Conservation (phyloP, 805 yeast species). For the Candida piceae region DNA sequence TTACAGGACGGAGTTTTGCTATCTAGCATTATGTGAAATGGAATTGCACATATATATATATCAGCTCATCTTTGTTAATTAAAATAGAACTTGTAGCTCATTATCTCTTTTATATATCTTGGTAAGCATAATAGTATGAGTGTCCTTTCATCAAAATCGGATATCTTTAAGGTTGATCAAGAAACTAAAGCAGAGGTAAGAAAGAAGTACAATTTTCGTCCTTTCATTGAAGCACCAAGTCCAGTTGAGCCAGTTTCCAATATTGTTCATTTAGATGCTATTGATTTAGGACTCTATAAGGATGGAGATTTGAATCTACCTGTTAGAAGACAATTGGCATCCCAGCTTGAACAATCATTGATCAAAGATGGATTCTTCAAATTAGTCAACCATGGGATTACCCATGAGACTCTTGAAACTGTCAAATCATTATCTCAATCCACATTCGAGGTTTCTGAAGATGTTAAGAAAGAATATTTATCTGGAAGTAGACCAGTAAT, state of each 20-base stretch:
- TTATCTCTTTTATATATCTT: too few species aligned
- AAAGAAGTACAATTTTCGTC: constrained; percentile 26
- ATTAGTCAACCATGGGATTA: constrained; percentile 37
- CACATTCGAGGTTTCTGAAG: constrained; percentile 36
- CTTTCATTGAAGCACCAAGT: constrained; percentile 24
- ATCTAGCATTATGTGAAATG: too few species aligned
- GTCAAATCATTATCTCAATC: constrained; percentile 38
- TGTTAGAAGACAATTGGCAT: constrained; percentile 31
- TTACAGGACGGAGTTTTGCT: too few species aligned
- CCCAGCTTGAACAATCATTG: constrained; percentile 34
- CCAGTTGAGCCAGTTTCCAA: constrained; percentile 14
- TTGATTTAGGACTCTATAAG: constrained; percentile 33
- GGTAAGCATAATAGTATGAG: too few species aligned
- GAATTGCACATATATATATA: too few species aligned
- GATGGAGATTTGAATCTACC: constrained; percentile 34
- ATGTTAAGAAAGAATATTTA: constrained; percentile 32
- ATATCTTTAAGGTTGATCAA: too few species aligned
- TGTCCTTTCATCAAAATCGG: too few species aligned
- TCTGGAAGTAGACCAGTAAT: constrained; percentile 32
- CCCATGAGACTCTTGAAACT: constrained; percentile 28
- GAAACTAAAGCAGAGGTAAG: constrained; percentile 11
- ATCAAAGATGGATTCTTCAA: constrained; percentile 42
- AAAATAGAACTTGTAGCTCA: too few species aligned
- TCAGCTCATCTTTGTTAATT: too few species aligned
- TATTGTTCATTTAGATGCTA: constrained; percentile 28